Conservation (phyloP, 1,284 basidiomycete species). For the Entoloma clypeatum region DNA sequence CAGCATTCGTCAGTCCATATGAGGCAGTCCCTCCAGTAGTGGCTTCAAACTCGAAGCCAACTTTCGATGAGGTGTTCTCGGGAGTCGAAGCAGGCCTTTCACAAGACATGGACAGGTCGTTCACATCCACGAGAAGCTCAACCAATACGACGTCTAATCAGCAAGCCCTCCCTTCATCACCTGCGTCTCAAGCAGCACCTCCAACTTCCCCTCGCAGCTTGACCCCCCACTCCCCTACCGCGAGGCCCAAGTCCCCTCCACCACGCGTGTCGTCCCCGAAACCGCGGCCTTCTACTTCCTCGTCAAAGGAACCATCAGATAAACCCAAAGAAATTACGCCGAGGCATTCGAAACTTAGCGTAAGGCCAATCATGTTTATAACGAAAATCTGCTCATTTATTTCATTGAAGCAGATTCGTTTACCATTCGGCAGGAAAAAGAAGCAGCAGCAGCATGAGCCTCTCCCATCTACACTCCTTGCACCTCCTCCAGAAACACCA, state of each 20-base stretch:
- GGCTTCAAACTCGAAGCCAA: constrained; percentile 37
- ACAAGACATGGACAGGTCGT: constrained; percentile 37
- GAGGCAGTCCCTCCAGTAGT: constrained; percentile 3
- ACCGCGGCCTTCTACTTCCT: constrained; percentile 54
- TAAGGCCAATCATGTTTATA: constrained; percentile 34
- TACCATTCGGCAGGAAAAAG: constrained; percentile 76
- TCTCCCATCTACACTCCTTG: constrained; percentile 41
- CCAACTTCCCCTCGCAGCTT: constrained; percentile 33
- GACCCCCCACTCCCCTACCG: constrained; percentile 40
- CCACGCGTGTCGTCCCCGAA: constrained; percentile 53
- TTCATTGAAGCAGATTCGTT: constrained; percentile 51
- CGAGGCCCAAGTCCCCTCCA: constrained; percentile 29
- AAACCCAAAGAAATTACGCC: constrained; percentile 48
- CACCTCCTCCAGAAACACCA: constrained; percentile 43
- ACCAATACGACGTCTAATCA: constrained; percentile 27
- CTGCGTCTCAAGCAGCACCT: constrained; percentile 30
- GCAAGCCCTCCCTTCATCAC: constrained; percentile 32
- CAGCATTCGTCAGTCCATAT: constrained; percentile 16
- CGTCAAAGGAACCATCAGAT: constrained; percentile 53
- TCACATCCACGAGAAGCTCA: constrained; percentile 22
- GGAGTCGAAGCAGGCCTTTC: constrained; percentile 43
- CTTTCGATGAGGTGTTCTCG: constrained; percentile 61
- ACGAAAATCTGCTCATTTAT: constrained; percentile 8
- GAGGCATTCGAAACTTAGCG: constrained; percentile 69
- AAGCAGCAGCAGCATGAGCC: constrained; percentile 50